phyloP scores from a whole-genome alignment of 441 rosid species.

The Oxalis stricta region DNA sequence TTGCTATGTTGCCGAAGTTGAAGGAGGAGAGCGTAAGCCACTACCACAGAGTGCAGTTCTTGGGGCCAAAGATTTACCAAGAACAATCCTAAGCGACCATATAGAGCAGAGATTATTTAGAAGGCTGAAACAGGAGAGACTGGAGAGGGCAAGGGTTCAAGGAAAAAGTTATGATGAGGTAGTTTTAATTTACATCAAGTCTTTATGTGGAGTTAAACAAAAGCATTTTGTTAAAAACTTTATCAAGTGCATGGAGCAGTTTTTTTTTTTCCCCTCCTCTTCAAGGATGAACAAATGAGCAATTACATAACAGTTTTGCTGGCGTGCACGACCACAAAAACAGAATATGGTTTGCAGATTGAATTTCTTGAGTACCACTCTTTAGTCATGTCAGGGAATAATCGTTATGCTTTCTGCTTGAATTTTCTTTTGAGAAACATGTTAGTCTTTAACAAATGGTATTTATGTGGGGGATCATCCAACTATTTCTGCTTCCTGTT shows the following conservation, averaged over 20 bases:
- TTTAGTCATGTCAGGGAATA: too few species aligned
- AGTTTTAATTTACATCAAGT: conserved; percentile 7
- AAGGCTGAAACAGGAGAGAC: conserved; percentile 74
- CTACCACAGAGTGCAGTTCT: conserved; percentile 98
- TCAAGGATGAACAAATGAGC: too few species aligned
- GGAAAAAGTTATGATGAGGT: conserved; percentile 96
- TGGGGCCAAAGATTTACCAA: conserved; percentile 96
- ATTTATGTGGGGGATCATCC: too few species aligned
- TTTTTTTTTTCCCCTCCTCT: too few species aligned
- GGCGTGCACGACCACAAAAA: too few species aligned
- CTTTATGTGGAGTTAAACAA: background rate
- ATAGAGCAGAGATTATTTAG: conserved; percentile 81
- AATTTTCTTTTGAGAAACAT: too few species aligned
- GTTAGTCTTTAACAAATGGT: too few species aligned
- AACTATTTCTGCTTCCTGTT: background rate
- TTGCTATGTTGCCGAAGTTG: conserved; percentile 84
- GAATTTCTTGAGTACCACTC: too few species aligned
- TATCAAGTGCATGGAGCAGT: too few species aligned
- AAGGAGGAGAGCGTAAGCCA: conserved; percentile 83
- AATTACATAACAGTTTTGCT: too few species aligned
- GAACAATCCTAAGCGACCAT: conserved; percentile 93
- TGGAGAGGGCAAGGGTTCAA: conserved; percentile 79
- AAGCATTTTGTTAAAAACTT: background rate
- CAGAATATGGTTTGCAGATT: too few species aligned
- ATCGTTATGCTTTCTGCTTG: too few species aligned